These are phyloP conservation scores for Rhizophagus clarus DNA, from an alignment of 192 early-diverging fungal genomes.

Conservation along the genomic window DNA sequence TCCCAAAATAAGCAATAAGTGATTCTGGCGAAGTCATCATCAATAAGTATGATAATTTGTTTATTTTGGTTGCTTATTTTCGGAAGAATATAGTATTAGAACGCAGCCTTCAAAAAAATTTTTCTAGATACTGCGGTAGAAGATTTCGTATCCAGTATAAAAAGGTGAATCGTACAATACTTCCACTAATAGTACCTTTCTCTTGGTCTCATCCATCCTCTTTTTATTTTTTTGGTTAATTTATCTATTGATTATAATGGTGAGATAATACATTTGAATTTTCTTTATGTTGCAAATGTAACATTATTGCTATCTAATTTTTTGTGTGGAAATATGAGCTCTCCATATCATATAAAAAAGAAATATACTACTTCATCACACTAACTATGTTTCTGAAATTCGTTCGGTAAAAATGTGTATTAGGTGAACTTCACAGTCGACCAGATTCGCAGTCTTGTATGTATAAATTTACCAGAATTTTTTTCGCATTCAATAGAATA, in stretches of 20 bases:
- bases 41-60: too few relatives aligned
- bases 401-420: neutral
- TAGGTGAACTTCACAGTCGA: conserved; percentile 35
- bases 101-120: too few relatives aligned
- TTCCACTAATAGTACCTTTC: neutral
- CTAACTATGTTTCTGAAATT: neutral
- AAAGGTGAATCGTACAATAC: neutral
- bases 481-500: neutral
- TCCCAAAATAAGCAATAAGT: too few relatives aligned
- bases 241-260: neutral
- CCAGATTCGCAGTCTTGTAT: conserved; percentile 32
- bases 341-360: neutral
- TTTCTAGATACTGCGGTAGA: too few relatives aligned
- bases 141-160: neutral
- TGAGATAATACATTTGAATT: neutral
- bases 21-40: too few relatives aligned
- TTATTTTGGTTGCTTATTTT: too few relatives aligned
- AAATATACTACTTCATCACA: neutral
- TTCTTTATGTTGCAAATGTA: neutral
- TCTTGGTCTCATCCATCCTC: neutral
- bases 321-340: neutral
- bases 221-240: neutral
- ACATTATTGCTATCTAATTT: neutral
- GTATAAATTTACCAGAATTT: neutral
- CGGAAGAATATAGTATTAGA: too few relatives aligned